These are phyloP conservation scores for Stachybotrys elegans DNA, from an alignment of 2,329 filamentous ascomycete genomes.

Conservation along the genomic window DNA sequence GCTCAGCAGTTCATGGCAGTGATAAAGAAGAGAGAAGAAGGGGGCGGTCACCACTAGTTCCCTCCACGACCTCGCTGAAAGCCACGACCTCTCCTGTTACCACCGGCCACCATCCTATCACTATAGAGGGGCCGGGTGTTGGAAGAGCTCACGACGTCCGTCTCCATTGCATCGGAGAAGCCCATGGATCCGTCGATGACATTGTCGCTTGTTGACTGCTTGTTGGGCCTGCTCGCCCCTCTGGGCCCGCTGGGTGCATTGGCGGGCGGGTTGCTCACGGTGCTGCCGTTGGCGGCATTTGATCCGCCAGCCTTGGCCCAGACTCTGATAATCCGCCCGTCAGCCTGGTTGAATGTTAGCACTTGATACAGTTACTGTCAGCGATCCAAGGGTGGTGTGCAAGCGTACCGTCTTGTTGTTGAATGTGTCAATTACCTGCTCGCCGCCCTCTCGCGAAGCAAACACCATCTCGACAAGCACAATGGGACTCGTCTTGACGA, in stretches of 20 bases:
- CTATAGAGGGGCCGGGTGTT: slow-evolving; percentile 43
- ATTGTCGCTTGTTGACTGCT: slow-evolving; percentile 24
- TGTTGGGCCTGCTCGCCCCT: slow-evolving; percentile 16
- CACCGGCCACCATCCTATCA: slow-evolving; percentile 37
- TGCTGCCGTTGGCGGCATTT: slow-evolving; percentile 19
- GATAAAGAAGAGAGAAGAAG: background rate
- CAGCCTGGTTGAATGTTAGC: slow-evolving; percentile 50
- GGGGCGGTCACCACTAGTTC: slow-evolving; percentile 8
- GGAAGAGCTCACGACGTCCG: slow-evolving; percentile 12
- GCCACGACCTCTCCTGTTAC: slow-evolving; percentile 20
- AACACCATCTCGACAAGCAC: slow-evolving; percentile 77
- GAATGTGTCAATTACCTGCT: slow-evolving; percentile 70
- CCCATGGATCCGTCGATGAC: slow-evolving; percentile 50
- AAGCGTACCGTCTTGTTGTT: slow-evolving; percentile 68
- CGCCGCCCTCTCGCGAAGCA: slow-evolving; percentile 64
- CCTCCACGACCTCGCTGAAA: slow-evolving; percentile 17
- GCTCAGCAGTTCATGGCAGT: no score
- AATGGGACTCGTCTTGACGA: slow-evolving; percentile 63
- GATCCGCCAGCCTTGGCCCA: slow-evolving; percentile 57
- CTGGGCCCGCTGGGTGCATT: slow-evolving; percentile 27
- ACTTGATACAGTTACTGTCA: background rate
- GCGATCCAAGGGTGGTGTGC: no score
- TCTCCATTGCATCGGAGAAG: slow-evolving; percentile 44
- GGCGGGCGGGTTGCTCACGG: slow-evolving; percentile 19
- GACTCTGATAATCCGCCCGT: slow-evolving; percentile 68